Evolutionary conservation across 2,329 filamentous ascomycete genomes (phyloP).

Genomic region (Phoma sp.): DNA sequence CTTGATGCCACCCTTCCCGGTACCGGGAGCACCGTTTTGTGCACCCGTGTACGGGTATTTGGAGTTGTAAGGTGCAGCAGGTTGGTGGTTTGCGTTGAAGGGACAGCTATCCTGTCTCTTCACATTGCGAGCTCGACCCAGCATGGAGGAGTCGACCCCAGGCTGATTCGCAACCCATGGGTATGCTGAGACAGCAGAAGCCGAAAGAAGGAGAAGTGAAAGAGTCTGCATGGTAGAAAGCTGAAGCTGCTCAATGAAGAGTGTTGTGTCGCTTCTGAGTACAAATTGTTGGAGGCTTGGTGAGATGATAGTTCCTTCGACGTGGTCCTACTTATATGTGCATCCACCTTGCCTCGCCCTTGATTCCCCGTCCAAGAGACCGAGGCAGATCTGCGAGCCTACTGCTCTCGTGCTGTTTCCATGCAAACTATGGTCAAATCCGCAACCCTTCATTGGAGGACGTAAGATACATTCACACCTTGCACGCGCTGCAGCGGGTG

Average conservation of each 20-base stretch:
- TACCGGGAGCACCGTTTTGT: conserved; percentile 51
- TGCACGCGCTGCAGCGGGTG: conserved; percentile 12
- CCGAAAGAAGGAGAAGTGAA: conserved; percentile 25
- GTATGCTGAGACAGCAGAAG: conserved; percentile 23
- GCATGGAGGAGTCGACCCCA: conserved; percentile 27
- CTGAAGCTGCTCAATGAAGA: conserved; percentile 2
- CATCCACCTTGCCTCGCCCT: conserved; percentile 3
- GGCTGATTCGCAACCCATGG: conserved; percentile 28
- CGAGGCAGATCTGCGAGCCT: conserved; percentile 8
- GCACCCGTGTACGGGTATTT: conserved; percentile 52
- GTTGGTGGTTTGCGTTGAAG: conserved; percentile 33
- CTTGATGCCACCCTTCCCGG: conserved; percentile 51
- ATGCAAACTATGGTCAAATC: conserved; percentile 8
- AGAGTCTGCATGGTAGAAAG: conserved; percentile 23
- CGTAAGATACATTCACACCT: not conserved
- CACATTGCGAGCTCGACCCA: conserved; percentile 16
- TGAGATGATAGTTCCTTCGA: not conserved
- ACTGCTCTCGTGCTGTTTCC: not conserved
- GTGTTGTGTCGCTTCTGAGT: not conserved
- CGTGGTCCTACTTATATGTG: conserved; percentile 10
- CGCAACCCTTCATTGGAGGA: conserved; percentile 8
- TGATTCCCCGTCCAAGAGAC: conserved; percentile 6
- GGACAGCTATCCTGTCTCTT: conserved; percentile 28
- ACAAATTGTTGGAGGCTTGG: not conserved
- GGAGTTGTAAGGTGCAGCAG: conserved; percentile 25